Evolutionary conservation across 352 stramenopile genomes (phyloP).

Genomic region (Phytopythium helicoides): DNA sequence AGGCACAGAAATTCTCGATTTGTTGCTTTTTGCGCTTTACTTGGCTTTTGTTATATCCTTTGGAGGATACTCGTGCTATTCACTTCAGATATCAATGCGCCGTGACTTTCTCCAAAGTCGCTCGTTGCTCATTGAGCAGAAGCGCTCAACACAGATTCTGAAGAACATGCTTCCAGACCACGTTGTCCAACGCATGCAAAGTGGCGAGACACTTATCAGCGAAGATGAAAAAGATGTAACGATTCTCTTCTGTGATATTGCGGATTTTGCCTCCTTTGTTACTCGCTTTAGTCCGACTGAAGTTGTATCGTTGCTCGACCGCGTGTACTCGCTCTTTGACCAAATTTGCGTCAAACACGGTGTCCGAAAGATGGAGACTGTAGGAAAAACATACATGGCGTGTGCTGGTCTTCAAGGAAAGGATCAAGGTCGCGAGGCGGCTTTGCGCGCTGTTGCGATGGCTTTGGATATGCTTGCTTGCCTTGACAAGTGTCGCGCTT

Average conservation of each 20-base stretch:
- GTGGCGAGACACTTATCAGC: slow-evolving; percentile 76
- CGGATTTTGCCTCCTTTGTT: slow-evolving; percentile 77
- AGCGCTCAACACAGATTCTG: slow-evolving; percentile 76
- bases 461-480: slow-evolving; percentile 71
- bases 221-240: slow-evolving; percentile 88
- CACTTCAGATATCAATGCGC: slow-evolving; percentile 79
- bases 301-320: slow-evolving; percentile 85
- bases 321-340: slow-evolving; percentile 92
- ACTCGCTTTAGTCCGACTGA: slow-evolving; percentile 73
- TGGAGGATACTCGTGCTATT: slow-evolving; percentile 76
- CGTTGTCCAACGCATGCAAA: slow-evolving; percentile 83
- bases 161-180: slow-evolving; percentile 87
- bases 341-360: slow-evolving; percentile 89
- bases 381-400: slow-evolving; percentile 92
- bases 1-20: slow-evolving; percentile 45
- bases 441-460: slow-evolving; percentile 71
- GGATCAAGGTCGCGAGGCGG: slow-evolving; percentile 67
- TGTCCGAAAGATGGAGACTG: slow-evolving; percentile 92
- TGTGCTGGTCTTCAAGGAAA: slow-evolving; percentile 84
- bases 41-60: slow-evolving; percentile 76
- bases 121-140: slow-evolving; percentile 74
- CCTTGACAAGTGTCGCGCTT: slow-evolving; percentile 67
- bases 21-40: slow-evolving; percentile 72
- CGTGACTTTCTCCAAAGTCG: slow-evolving; percentile 81
- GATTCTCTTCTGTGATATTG: slow-evolving; percentile 86